A percentile compares a stretch with the other conserved stretches of the same genome.
Conservation (phyloP, 345 rosid species). For the Brassica napus region DNA sequence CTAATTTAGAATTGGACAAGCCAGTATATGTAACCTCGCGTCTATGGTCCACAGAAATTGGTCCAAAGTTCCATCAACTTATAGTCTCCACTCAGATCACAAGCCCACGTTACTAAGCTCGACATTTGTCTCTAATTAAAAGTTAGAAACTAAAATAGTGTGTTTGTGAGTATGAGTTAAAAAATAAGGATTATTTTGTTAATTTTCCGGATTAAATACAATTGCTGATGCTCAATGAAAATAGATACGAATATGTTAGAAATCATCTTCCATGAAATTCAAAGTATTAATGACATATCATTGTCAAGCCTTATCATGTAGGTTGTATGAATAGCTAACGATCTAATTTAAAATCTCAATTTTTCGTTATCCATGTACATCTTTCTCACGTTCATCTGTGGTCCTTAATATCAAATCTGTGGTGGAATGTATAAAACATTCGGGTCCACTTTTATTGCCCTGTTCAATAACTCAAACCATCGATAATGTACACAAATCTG, state of each 20-base stretch:
- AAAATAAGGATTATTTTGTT: too few relatives aligned
- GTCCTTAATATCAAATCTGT: constrained; percentile 3
- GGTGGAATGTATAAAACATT: neutral
- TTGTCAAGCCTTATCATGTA: constrained; percentile 14
- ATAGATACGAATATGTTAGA: neutral
- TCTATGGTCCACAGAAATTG: too few relatives aligned
- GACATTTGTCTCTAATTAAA: too few relatives aligned
- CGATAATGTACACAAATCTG: neutral
- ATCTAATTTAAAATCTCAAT: neutral
- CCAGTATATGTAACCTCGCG: too few relatives aligned
- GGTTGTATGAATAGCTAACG: neutral
- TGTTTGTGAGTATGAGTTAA: too few relatives aligned
- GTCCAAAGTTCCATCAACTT: too few relatives aligned
- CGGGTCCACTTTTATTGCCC: neutral
- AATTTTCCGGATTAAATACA: neutral
- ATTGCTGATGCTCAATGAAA: neutral
- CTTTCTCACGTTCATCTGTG: neutral
- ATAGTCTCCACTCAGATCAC: too few relatives aligned
- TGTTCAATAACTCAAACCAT: neutral
- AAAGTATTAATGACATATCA: neutral
- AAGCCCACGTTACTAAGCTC: too few relatives aligned
- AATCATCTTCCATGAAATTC: neutral
- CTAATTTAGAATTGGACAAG: too few relatives aligned
- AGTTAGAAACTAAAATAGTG: too few relatives aligned
- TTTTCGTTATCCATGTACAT: neutral